Percentiles rank a stretch among this genome's conserved stretches.
These are phyloP conservation scores for Carex sylvatica DNA, from an alignment of 202 grass and related monocot species.

Conservation along the genomic window DNA sequence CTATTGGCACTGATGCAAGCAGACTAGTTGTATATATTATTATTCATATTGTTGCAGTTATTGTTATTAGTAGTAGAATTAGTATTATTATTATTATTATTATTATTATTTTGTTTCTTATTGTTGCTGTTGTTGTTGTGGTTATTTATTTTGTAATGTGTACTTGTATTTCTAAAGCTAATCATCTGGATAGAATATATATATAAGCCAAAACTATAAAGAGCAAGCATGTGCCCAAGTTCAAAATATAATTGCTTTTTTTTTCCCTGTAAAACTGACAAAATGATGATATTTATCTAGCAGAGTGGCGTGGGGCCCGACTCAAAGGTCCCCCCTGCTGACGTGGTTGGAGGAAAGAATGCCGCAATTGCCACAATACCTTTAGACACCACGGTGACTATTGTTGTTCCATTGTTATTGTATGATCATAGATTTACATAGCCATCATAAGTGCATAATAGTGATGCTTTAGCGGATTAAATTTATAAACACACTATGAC, in stretches of 20 bases:
- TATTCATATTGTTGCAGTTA: no score
- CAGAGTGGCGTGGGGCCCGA: background rate
- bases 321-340: slow-evolving; percentile 19
- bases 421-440: background rate
- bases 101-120: no score
- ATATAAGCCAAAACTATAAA: background rate
- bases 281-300: slow-evolving; percentile 2
- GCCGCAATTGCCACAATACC: slow-evolving; percentile 34
- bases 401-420: background rate
- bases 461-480: background rate
- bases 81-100: no score
- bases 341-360: slow-evolving; percentile 23
- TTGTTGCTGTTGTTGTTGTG: no score
- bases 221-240: background rate
- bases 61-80: no score
- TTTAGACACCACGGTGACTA: slow-evolving; percentile 24
- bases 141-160: background rate
- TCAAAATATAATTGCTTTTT: background rate
- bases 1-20: background rate
- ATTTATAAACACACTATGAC: background rate
- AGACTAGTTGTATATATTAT: background rate
- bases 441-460: background rate
- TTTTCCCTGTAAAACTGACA: background rate
- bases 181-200: background rate
- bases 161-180: background rate